Evolutionary conservation across 2,329 filamentous ascomycete genomes (phyloP).

Genomic region (Aspergillus spinulosporus): DNA sequence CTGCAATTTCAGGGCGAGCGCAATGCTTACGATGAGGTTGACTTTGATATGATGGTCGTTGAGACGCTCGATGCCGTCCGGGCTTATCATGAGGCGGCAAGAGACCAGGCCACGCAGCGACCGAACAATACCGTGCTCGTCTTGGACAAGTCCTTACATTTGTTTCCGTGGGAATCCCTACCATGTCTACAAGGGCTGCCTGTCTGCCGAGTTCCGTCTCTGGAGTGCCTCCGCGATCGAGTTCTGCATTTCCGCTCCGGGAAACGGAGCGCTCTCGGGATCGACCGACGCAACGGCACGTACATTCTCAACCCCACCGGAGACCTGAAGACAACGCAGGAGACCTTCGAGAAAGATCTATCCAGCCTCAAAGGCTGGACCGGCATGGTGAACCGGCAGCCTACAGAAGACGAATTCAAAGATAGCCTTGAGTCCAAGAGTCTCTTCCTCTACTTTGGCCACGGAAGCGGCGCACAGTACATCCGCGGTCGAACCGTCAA

Average conservation of each 20-base stretch:
- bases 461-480: constrained; percentile 93
- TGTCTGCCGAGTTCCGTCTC: constrained; percentile 83
- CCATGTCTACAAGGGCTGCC: constrained; percentile 78
- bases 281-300: constrained; percentile 47
- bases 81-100: constrained; percentile 65
- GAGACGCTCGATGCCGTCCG: constrained; percentile 83
- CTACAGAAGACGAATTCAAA: constrained; percentile 77
- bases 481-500: constrained; percentile 82
- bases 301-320: constrained; percentile 89
- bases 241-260: constrained; percentile 56
- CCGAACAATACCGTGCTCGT: constrained; percentile 76
- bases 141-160: constrained; percentile 85
- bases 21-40: constrained; percentile 96
- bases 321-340: constrained; percentile 78
- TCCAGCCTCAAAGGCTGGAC: constrained; percentile 60
- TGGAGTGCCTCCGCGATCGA: constrained; percentile 76
- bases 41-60: constrained; percentile 88
- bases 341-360: constrained; percentile 69
- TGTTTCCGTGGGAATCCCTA: constrained; percentile 94
- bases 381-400: constrained; percentile 66
- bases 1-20: constrained; percentile 94
- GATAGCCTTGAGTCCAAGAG: constrained; percentile 64
- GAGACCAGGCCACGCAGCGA: constrained; percentile 36
- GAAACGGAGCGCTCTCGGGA: constrained; percentile 49
- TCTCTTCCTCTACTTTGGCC: constrained; percentile 89